These are phyloP conservation scores for Spathaspora girioi DNA, from an alignment of 805 yeast species.

Conservation along the genomic window DNA sequence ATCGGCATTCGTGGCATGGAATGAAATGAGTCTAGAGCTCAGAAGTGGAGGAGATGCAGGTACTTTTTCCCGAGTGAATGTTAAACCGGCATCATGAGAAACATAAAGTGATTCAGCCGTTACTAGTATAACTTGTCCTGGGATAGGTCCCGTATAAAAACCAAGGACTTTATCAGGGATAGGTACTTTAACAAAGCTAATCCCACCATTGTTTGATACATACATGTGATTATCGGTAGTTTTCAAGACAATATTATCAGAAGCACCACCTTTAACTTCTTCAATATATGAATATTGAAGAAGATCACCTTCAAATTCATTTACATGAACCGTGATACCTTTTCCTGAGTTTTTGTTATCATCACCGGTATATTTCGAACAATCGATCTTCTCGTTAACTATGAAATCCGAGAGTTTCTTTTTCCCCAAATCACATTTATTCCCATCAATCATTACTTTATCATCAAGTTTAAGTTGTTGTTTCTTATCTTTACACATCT, in stretches of 20 bases:
- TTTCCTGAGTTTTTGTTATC: slow-evolving; percentile 9
- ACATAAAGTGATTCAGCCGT: slow-evolving; percentile 51
- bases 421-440: slow-evolving; percentile 36
- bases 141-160: slow-evolving; percentile 49
- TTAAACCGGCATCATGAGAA: slow-evolving; percentile 65
- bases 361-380: slow-evolving; percentile 22
- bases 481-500: slow-evolving; percentile 20
- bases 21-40: slow-evolving; percentile 45
- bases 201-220: slow-evolving; percentile 56
- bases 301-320: slow-evolving; percentile 51
- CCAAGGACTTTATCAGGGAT: slow-evolving; percentile 30
- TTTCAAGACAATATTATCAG: slow-evolving; percentile 52
- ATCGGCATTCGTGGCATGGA: slow-evolving; percentile 54
- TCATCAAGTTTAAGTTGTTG: slow-evolving; percentile 28
- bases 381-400: slow-evolving; percentile 27
- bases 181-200: slow-evolving; percentile 32
- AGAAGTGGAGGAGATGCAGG: slow-evolving; percentile 48
- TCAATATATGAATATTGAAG: slow-evolving; percentile 59
- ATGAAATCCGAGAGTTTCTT: slow-evolving; percentile 21
- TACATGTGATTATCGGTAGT: slow-evolving; percentile 51
- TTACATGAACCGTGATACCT: slow-evolving; percentile 36
- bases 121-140: slow-evolving; percentile 53
- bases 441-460: slow-evolving; percentile 41
- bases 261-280: slow-evolving; percentile 31
- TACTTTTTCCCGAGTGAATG: slow-evolving; percentile 44